phyloP scores from a whole-genome alignment of 2,329 filamentous ascomycete species.

The Fusarium secorum region DNA sequence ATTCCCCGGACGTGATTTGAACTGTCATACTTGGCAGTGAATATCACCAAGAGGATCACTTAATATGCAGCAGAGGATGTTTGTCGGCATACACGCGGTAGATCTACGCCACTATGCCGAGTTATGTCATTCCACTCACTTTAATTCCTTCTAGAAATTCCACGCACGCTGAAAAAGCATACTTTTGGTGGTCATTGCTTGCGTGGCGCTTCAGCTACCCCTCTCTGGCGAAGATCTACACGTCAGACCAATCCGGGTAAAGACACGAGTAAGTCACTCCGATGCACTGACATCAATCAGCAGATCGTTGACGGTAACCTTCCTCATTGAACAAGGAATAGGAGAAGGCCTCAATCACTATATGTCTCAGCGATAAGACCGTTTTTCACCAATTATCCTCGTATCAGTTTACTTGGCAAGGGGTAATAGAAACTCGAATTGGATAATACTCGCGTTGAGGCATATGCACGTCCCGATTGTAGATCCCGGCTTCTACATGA shows the following conservation, averaged over 20 bases:
- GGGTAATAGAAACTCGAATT: not conserved
- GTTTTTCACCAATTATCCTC: not conserved
- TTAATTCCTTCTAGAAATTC: slow-evolving; percentile 15
- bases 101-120: slow-evolving; percentile 1
- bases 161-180: not conserved
- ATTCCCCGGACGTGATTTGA: slow-evolving; percentile 6
- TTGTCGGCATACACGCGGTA: not conserved
- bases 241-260: not conserved
- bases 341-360: not conserved
- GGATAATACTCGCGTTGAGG: not conserved
- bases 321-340: not conserved
- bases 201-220: not conserved
- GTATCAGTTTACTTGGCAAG: not conserved
- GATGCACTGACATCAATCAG: not conserved
- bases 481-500: not conserved
- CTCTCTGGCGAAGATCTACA: slow-evolving; percentile 15
- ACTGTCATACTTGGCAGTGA: not conserved
- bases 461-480: slow-evolving; percentile 12
- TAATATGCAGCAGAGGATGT: rapidly evolving
- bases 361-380: not conserved
- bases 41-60: rapidly evolving
- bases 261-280: slow-evolving; percentile 5
- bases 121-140: not conserved
- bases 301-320: not conserved
- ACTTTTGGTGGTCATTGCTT: not conserved